Conservation (phyloP, 805 yeast genomes). For the Metschnikowia sp. region DNA sequence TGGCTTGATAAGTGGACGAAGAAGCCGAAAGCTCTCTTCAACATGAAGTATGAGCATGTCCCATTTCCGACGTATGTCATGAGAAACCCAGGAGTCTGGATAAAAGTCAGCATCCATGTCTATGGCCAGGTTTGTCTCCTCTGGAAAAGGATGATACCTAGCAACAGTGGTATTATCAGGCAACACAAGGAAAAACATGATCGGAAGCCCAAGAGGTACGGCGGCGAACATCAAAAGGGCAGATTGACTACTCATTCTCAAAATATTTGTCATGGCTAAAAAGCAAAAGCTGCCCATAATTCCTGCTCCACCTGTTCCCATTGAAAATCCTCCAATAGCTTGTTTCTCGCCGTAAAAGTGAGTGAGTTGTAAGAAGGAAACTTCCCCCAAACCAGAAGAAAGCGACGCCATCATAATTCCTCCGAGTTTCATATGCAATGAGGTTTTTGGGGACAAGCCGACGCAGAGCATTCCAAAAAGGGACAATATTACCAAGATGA, state of each 20-base stretch:
- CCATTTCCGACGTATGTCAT: not conserved
- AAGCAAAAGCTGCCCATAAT: constrained; percentile 73
- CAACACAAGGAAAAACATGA: constrained; percentile 24
- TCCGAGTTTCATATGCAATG: constrained; percentile 42
- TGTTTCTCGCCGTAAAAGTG: constrained; percentile 58
- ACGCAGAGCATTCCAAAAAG: constrained; percentile 72
- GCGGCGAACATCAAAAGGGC: constrained; percentile 55
- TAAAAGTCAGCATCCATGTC: not conserved
- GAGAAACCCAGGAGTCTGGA: not conserved
- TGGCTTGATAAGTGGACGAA: constrained; percentile 50
- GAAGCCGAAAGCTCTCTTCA: constrained; percentile 9
- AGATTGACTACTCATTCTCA: constrained; percentile 50
- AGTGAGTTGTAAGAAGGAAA: constrained; percentile 82
- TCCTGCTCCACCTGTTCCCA: constrained; percentile 98
- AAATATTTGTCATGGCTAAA: constrained; percentile 67
- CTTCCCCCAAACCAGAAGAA: constrained; percentile 88
- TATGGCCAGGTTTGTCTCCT: not conserved
- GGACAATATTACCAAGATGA: constrained; percentile 54
- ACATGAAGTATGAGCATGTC: constrained; percentile 3
- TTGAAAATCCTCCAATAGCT: constrained; percentile 83
- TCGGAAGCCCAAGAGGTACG: constrained; percentile 51
- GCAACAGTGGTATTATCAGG: constrained; percentile 14
- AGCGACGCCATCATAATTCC: constrained; percentile 80
- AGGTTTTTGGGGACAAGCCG: constrained; percentile 35
- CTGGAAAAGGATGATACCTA: constrained; percentile 1